Percentiles rank a stretch among this genome's conserved stretches.
Conservation (phyloP, 179 eudicot species). For the Spergularia azorica region DNA sequence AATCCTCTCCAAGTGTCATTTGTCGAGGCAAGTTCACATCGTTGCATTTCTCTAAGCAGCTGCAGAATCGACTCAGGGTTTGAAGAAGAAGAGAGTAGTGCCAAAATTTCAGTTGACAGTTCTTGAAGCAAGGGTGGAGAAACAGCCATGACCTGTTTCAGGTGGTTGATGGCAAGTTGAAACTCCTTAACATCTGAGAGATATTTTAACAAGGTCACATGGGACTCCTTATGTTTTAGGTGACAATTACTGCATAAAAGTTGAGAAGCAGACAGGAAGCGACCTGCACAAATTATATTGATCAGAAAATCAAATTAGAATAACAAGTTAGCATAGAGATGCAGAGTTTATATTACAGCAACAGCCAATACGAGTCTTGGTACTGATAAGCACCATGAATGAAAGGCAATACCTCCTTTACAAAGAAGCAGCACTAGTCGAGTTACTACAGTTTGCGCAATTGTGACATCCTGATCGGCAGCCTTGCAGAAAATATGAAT, state of each 20-base stretch:
- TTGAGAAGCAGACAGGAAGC: slow-evolving; percentile 45
- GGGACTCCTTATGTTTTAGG: slow-evolving; percentile 40
- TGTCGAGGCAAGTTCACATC: slow-evolving; percentile 17
- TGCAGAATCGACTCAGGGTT: slow-evolving; percentile 48
- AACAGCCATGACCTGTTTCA: slow-evolving; percentile 42
- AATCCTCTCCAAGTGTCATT: slow-evolving; percentile 29
- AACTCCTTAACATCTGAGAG: slow-evolving; percentile 53
- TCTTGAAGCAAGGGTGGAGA: slow-evolving; percentile 48
- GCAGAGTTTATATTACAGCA: neutral
- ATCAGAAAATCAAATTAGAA: slow-evolving; percentile 3
- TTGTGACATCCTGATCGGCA: slow-evolving; percentile 50
- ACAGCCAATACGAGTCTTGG: neutral
- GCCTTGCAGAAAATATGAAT: slow-evolving; percentile 55
- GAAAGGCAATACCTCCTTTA: slow-evolving; percentile 54
- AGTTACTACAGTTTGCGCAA: slow-evolving; percentile 41
- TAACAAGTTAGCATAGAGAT: neutral
- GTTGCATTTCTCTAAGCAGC: slow-evolving; percentile 43
- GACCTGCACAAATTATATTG: slow-evolving; percentile 51
- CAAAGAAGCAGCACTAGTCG: slow-evolving; percentile 58
- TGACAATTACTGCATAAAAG: slow-evolving; percentile 45
- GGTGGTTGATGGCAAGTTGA: slow-evolving; percentile 50
- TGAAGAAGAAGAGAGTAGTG: slow-evolving; percentile 51
- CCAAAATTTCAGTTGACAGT: slow-evolving; percentile 43
- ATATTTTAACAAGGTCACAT: slow-evolving; percentile 58
- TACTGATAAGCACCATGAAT: neutral